These are phyloP conservation scores for Heteromeles arbutifolia DNA, from an alignment of 306 rosid genomes.

Conservation along the genomic window DNA sequence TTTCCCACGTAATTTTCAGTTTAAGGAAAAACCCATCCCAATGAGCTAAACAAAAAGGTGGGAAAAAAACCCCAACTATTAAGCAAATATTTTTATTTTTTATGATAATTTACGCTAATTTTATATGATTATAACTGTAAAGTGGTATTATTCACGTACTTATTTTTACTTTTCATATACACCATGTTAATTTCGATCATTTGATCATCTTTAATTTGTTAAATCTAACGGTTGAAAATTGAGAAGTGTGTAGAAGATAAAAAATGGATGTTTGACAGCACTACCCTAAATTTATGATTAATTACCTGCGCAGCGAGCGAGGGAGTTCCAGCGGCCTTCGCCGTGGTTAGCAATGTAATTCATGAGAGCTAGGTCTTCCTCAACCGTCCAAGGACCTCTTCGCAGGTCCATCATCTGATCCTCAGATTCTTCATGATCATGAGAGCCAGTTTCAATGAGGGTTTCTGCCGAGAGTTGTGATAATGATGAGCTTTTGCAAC, in stretches of 20 bases:
- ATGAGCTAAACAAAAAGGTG: background rate
- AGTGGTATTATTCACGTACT: too few species aligned
- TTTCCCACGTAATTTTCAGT: background rate
- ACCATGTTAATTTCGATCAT: too few species aligned
- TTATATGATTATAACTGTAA: too few species aligned
- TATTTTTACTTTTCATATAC: too few species aligned
- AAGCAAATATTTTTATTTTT: background rate
- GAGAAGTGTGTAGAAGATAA: too few species aligned
- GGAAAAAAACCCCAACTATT: background rate
- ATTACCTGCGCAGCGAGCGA: conserved; percentile 69
- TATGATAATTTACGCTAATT: too few species aligned
- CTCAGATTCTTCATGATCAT: background rate
- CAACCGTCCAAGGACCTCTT: conserved; percentile 95
- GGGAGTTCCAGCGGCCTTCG: conserved; percentile 98
- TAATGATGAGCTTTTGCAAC: conserved; percentile 7
- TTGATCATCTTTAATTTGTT: too few species aligned
- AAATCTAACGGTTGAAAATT: too few species aligned
- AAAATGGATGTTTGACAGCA: too few species aligned
- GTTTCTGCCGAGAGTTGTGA: background rate
- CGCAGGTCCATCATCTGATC: conserved; percentile 54
- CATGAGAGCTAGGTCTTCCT: conserved; percentile 78
- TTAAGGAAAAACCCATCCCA: background rate
- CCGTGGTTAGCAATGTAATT: conserved; percentile 89
- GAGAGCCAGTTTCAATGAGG: background rate
- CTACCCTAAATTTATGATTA: background rate